These are phyloP conservation scores for Sonneratia caseolaris DNA, from an alignment of 345 rosid species.

Conservation along the genomic window DNA sequence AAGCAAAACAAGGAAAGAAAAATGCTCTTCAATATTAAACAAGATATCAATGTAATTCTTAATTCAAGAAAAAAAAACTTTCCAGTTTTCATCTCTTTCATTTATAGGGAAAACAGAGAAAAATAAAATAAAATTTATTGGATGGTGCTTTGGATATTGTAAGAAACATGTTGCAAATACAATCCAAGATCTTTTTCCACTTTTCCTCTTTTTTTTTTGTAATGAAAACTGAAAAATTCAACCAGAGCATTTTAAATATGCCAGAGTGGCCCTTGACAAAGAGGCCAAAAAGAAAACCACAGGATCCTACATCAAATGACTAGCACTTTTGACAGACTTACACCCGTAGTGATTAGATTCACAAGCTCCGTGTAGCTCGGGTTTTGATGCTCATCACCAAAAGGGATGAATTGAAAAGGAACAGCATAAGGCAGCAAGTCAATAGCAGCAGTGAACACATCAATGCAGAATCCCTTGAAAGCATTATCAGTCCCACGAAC, in stretches of 20 bases:
- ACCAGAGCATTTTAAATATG: neutral
- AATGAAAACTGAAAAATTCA: neutral
- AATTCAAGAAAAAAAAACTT: neutral
- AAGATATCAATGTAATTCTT: neutral
- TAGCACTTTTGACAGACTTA: slow-evolving; percentile 30
- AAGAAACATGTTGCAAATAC: neutral
- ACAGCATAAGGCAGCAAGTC: slow-evolving; percentile 78
- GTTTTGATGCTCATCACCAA: slow-evolving; percentile 59
- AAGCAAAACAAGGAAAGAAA: slow-evolving; percentile 13
- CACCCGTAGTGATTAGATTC: slow-evolving; percentile 57
- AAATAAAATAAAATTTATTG: no score
- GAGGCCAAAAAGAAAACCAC: neutral
- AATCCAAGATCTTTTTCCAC: neutral
- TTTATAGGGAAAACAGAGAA: neutral
- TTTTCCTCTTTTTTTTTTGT: neutral
- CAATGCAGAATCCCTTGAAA: slow-evolving; percentile 88
- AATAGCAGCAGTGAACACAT: slow-evolving; percentile 75
- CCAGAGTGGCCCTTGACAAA: neutral
- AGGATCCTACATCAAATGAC: neutral
- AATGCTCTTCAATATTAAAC: neutral
- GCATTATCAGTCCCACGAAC: slow-evolving; percentile 36
- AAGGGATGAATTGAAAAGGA: slow-evolving; percentile 58
- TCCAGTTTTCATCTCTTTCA: neutral
- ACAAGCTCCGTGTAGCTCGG: slow-evolving; percentile 80
- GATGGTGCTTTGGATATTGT: no score